Evolutionary conservation across 1,139 yeast species (phyloP).

Genomic region (Debaryomycetaceae sp.): DNA sequence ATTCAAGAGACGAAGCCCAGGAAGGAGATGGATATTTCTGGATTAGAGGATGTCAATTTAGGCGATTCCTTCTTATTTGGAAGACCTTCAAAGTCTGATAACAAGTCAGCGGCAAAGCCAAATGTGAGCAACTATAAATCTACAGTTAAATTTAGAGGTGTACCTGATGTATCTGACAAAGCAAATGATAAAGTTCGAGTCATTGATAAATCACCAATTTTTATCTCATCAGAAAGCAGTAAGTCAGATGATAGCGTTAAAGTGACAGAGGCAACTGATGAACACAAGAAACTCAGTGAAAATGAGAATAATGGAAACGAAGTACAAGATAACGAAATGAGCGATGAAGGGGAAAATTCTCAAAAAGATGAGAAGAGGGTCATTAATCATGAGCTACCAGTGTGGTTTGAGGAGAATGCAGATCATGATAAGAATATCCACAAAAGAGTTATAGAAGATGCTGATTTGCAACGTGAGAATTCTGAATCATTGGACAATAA

Average conservation of each 20-base stretch:
- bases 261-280: neutral
- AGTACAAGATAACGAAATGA: conserved; percentile 5
- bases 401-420: conserved; percentile 15
- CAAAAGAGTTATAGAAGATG: neutral
- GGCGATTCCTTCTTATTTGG: conserved; percentile 4
- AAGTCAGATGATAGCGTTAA: neutral
- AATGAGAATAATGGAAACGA: conserved; percentile 4
- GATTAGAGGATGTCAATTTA: conserved; percentile 2
- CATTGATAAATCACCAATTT: neutral
- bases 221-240: neutral
- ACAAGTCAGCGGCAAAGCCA: neutral
- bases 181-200: neutral
- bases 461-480: neutral
- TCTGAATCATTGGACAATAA: conserved; percentile 1
- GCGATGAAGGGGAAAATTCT: conserved; percentile 2
- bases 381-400: conserved; percentile 10
- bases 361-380: conserved; percentile 2
- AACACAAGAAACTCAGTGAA: neutral
- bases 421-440: conserved; percentile 5
- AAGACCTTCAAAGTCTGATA: neutral
- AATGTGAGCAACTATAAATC: too few species aligned
- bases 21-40: conserved; percentile 1
- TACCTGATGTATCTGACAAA: neutral
- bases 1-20: neutral
- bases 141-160: neutral